Conservation (phyloP, 331 rosid species). For the Ulmus americana region DNA sequence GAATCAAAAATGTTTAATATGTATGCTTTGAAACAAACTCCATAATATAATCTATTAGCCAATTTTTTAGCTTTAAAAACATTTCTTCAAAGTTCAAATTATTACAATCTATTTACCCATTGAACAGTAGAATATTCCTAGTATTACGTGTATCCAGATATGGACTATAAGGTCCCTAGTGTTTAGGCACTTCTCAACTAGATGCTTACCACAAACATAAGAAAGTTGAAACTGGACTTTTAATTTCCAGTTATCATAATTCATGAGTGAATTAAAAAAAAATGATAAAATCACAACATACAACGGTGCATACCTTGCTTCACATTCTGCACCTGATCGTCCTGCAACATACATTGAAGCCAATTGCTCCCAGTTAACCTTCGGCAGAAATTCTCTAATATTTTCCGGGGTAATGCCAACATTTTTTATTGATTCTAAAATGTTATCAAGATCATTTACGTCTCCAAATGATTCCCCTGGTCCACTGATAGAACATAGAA, state of each 20-base stretch:
- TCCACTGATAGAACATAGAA: constrained; percentile 30
- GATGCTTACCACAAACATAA: background rate
- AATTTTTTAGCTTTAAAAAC: background rate
- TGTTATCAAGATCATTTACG: constrained; percentile 45
- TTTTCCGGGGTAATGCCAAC: constrained; percentile 49
- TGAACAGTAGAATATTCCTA: background rate
- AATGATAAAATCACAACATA: background rate
- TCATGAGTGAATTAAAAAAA: background rate
- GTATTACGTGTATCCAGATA: background rate
- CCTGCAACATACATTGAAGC: constrained; percentile 66
- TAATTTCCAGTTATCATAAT: background rate
- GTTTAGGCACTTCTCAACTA: too few species aligned
- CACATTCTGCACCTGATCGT: constrained; percentile 77
- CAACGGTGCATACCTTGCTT: constrained; percentile 60
- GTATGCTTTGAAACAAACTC: background rate
- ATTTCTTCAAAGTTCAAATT: background rate
- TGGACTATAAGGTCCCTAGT: background rate
- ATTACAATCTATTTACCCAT: background rate
- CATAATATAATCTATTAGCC: background rate
- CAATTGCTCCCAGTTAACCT: constrained; percentile 75
- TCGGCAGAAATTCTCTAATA: constrained; percentile 57
- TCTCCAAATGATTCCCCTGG: constrained; percentile 42
- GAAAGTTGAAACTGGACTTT: background rate
- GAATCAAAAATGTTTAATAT: background rate
- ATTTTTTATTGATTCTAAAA: constrained; percentile 50